phyloP scores from a whole-genome alignment of 2,329 filamentous ascomycete species.

The Juglanconis oblonga region DNA sequence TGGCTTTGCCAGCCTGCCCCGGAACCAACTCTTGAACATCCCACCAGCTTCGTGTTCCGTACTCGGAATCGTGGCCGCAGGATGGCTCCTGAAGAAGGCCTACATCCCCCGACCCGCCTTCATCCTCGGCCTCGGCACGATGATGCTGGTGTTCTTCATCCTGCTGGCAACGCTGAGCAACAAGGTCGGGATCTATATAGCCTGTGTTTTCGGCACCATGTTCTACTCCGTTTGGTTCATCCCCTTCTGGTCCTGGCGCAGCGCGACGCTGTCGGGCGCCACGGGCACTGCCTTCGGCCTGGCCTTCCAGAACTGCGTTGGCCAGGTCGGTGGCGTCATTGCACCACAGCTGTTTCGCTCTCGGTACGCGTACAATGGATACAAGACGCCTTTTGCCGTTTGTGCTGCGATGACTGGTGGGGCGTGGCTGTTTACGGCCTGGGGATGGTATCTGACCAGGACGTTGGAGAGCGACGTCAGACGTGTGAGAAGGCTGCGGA shows the following conservation, averaged over 20 bases:
- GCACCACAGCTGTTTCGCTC: constrained; percentile 42
- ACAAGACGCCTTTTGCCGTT: constrained; percentile 26
- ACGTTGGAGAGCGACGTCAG: constrained; percentile 26
- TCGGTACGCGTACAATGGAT: constrained; percentile 36
- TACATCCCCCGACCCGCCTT: constrained; percentile 37
- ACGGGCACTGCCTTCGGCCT: constrained; percentile 44
- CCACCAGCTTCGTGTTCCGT: constrained; percentile 39
- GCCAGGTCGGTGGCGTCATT: constrained; percentile 43
- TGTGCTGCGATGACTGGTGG: constrained; percentile 22
- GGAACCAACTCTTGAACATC: constrained; percentile 44
- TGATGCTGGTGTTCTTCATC: constrained; percentile 40
- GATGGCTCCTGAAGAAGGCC: constrained; percentile 34
- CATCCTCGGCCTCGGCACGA: constrained; percentile 19
- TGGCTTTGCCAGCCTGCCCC: constrained; percentile 38
- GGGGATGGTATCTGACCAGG: constrained; percentile 26
- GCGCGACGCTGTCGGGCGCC: constrained; percentile 36
- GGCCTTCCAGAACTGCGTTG: constrained; percentile 39
- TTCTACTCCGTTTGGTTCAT: constrained; percentile 43
- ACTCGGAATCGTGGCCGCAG: constrained; percentile 37
- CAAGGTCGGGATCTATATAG: constrained; percentile 39
- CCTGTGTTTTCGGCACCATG: constrained; percentile 40
- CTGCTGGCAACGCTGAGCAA: constrained; percentile 37
- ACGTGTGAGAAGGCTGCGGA: constrained; percentile 18
- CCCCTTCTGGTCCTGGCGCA: constrained; percentile 44
- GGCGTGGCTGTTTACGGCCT: constrained; percentile 23